Conservation (phyloP, 1,284 basidiomycete genomes). For the Ustilago vetiveriae region DNA sequence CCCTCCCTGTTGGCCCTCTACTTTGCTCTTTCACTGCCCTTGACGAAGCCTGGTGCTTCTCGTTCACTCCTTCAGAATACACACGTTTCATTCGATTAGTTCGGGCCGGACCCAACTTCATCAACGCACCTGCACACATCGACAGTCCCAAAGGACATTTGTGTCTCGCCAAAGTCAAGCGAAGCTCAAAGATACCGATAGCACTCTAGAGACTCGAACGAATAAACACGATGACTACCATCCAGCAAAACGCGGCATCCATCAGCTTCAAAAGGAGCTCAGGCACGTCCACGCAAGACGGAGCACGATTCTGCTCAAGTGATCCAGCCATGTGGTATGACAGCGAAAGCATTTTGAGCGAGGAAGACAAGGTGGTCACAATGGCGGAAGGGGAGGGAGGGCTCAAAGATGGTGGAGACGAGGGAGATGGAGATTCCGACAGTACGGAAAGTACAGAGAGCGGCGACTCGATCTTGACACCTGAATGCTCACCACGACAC, state of each 20-base stretch:
- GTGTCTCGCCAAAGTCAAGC: too few species aligned
- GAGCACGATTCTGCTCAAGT: conserved; percentile 1
- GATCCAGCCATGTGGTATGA: conserved; percentile 12
- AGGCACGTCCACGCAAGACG: not conserved
- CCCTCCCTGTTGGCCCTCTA: not conserved
- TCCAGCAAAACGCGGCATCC: not conserved
- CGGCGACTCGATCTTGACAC: conserved; percentile 22
- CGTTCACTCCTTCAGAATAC: not conserved
- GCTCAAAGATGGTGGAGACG: not conserved
- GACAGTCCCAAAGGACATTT: not conserved
- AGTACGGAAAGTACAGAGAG: conserved; percentile 29
- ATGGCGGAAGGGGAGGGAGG: not conserved
- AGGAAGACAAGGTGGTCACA: conserved; percentile 3
- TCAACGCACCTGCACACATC: not conserved
- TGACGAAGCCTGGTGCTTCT: conserved; percentile 10
- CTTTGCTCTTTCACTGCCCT: not conserved
- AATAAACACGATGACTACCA: conserved; percentile 1
- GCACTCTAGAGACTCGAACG: too few species aligned
- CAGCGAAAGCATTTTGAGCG: conserved; percentile 14
- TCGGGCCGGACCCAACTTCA: conserved; percentile 9
- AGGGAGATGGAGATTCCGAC: conserved; percentile 18
- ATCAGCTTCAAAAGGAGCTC: not conserved
- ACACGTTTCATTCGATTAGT: not conserved
- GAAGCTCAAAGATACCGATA: too few species aligned
- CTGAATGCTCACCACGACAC: conserved; percentile 19